A percentile compares a stretch with the other conserved stretches of the same genome.
Evolutionary conservation across 2,329 filamentous ascomycete species (phyloP).

Genomic region (Magnaporthiopsis incrustans): DNA sequence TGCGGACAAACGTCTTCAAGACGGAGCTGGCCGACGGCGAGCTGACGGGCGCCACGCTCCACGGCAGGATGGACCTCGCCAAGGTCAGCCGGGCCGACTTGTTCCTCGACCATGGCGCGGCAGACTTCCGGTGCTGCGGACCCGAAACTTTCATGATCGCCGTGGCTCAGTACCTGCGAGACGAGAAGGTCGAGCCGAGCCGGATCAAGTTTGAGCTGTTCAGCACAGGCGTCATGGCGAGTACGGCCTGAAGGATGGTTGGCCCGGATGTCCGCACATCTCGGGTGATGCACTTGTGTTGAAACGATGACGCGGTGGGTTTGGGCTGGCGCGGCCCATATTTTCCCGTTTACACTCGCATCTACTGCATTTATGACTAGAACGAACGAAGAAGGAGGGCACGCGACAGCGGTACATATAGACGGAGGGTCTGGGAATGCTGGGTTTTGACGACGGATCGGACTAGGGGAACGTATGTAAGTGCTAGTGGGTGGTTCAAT

Average conservation of each 20-base stretch:
- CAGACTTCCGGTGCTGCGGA: conserved; percentile 48
- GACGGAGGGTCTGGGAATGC: no score
- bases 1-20: conserved; percentile 40
- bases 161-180: conserved; percentile 32
- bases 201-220: conserved; percentile 40
- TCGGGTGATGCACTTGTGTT: neutral
- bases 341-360: no score
- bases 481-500: no score
- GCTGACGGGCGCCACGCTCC: conserved; percentile 32
- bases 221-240: conserved; percentile 32
- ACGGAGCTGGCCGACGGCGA: conserved; percentile 38
- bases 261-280: neutral
- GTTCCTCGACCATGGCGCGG: conserved; percentile 33
- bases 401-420: no score
- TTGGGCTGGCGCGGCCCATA: no score
- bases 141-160: conserved; percentile 48
- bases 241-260: conserved; percentile 9
- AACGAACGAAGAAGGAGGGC: no score
- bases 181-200: conserved; percentile 26
- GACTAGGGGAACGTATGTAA: no score
- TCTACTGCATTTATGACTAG: no score
- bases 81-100: conserved; percentile 35
- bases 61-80: conserved; percentile 38
- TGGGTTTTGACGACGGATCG: no score
- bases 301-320: no score